Percentiles rank a stretch among this genome's conserved stretches.
Conservation (phyloP, 345 rosid genomes). For the Noccaea caerulescens region DNA sequence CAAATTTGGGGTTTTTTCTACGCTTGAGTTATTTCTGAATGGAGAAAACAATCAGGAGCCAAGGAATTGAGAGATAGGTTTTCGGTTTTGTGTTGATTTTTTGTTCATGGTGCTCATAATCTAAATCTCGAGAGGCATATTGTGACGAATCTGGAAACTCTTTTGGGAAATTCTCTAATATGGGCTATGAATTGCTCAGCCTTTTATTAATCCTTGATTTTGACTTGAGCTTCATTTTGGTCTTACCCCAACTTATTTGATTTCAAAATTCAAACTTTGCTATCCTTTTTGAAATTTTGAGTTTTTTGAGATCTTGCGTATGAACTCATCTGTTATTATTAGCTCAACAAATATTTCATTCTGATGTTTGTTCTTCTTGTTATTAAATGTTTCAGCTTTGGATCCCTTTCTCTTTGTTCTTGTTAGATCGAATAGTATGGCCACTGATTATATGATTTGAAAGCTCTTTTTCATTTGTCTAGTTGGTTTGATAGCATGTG, state of each 20-base stretch:
- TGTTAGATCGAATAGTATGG: neutral
- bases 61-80: conserved; percentile 12
- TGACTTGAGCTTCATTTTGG: conserved; percentile 12
- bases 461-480: neutral
- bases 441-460: neutral
- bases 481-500: neutral
- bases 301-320: neutral
- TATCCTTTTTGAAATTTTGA: neutral
- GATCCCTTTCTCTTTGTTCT: conserved; percentile 11
- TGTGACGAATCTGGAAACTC: neutral
- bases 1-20: conserved; percentile 17
- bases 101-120: neutral
- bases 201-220: neutral
- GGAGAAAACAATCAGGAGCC: neutral
- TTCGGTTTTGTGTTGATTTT: conserved; percentile 8
- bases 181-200: conserved; percentile 3
- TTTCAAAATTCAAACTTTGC: conserved; percentile 24
- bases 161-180: conserved; percentile 1
- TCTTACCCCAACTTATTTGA: neutral
- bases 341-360: neutral
- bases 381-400: neutral
- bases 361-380: neutral
- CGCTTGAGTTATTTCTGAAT: neutral
- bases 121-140: neutral
- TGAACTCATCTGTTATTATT: neutral